Evolutionary conservation across 2,329 filamentous ascomycete genomes (phyloP).

Genomic region (Pseudogymnoascus pannorum): DNA sequence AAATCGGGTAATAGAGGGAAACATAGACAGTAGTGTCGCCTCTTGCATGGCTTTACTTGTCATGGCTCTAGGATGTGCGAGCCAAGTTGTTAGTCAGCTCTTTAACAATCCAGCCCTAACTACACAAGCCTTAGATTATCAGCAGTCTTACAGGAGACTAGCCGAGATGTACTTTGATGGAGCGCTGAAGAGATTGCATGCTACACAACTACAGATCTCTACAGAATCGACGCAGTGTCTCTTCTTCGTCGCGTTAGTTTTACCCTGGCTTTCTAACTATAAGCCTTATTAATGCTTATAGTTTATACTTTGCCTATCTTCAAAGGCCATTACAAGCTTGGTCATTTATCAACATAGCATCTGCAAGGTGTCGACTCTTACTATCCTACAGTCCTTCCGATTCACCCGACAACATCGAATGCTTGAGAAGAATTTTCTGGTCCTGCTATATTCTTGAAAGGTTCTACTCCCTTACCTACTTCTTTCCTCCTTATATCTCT

Average conservation of each 20-base stretch:
- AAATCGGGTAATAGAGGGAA: conserved; percentile 28
- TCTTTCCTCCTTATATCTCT: too few relatives aligned
- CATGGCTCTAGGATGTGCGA: conserved; percentile 3
- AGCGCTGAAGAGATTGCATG: conserved; percentile 38
- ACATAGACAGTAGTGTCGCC: conserved; percentile 32
- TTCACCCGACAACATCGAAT: conserved; percentile 37
- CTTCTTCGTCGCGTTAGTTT: conserved; percentile 41
- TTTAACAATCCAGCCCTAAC: conserved; percentile 16
- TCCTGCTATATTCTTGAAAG: conserved; percentile 48
- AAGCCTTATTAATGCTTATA: conserved; percentile 15
- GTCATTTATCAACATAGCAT: conserved; percentile 43
- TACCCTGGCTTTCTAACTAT: background rate
- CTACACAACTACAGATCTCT: conserved; percentile 40
- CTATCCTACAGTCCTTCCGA: conserved; percentile 36
- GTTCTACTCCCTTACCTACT: conserved; percentile 22
- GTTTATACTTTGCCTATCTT: conserved; percentile 43
- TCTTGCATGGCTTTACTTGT: conserved; percentile 35
- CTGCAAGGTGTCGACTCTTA: conserved; percentile 43
- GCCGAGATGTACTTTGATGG: conserved; percentile 40
- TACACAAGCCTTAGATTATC: conserved; percentile 26
- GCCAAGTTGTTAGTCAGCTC: conserved; percentile 17
- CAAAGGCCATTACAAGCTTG: conserved; percentile 45
- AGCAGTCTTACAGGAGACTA: conserved; percentile 30
- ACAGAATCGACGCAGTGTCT: conserved; percentile 42
- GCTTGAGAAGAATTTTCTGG: conserved; percentile 46